Evolutionary conservation across 495 filamentous ascomycete genomes (phyloP).

Genomic region (Tuber microsphaerosporum): DNA sequence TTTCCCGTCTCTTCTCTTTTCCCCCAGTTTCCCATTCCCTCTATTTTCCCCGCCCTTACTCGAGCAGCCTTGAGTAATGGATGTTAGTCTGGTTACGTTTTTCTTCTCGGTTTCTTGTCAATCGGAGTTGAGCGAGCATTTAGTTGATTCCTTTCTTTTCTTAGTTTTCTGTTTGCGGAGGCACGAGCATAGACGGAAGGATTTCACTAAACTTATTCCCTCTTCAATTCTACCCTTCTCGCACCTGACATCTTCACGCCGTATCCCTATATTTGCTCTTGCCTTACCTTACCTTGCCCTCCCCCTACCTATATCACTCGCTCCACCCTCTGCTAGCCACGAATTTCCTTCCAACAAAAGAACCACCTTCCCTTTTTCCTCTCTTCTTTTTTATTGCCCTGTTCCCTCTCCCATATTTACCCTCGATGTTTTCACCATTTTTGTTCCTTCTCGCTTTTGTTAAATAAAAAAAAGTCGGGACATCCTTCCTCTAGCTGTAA

Average conservation of each 20-base stretch:
- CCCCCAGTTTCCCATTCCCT: conserved; percentile 14
- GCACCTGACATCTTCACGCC: background rate
- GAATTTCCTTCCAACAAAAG: background rate
- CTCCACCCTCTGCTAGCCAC: background rate
- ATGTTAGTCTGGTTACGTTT: conserved; percentile 5
- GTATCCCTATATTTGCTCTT: background rate
- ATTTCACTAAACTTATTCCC: background rate
- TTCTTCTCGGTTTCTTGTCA: conserved; percentile 22
- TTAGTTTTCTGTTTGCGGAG: conserved; percentile 29
- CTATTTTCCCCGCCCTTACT: conserved; percentile 11
- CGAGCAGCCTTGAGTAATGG: conserved; percentile 14
- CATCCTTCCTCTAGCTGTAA: background rate
- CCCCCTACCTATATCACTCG: background rate
- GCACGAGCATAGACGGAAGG: background rate
- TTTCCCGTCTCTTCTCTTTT: conserved; percentile 48
- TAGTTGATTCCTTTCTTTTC: conserved; percentile 32
- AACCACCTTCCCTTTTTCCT: background rate
- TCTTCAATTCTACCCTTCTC: conserved; percentile 1
- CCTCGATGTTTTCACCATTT: conserved; percentile 19
- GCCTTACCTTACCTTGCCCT: background rate
- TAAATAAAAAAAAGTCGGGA: background rate
- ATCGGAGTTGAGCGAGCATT: conserved; percentile 39
- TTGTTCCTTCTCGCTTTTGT: conserved; percentile 13
- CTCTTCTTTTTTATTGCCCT: background rate
- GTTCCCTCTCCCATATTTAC: conserved; percentile 7